A percentile compares a stretch with the other conserved stretches of the same genome.
Evolutionary conservation across 176 grass and related monocot genomes (phyloP).

Genomic region (Carex pumila): DNA sequence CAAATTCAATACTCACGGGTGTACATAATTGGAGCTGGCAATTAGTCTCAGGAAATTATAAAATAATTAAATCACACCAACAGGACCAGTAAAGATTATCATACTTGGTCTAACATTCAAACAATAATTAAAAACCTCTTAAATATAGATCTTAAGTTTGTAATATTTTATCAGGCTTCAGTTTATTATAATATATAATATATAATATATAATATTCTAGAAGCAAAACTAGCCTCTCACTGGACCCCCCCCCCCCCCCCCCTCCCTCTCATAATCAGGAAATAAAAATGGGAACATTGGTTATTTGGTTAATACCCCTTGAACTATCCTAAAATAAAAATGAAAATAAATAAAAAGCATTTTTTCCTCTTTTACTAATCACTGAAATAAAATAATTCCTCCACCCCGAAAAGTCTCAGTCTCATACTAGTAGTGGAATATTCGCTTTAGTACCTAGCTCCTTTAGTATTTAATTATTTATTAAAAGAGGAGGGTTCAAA

Average conservation of each 20-base stretch:
- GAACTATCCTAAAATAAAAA: background rate
- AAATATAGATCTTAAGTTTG: slow-evolving; percentile 12
- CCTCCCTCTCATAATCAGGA: background rate
- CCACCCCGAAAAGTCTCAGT: background rate
- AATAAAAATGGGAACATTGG: background rate
- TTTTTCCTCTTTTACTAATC: background rate
- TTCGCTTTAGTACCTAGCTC: background rate
- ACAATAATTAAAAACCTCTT: slow-evolving; percentile 18
- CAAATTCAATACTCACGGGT: background rate
- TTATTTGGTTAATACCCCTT: background rate
- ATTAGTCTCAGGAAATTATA: background rate
- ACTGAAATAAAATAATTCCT: background rate
- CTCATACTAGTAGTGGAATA: background rate
- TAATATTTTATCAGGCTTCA: slow-evolving; percentile 10
- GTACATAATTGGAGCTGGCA: background rate
- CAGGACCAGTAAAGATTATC: background rate
- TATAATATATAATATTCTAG: slow-evolving; percentile 9
- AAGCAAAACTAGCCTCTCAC: background rate
- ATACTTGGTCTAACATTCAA: background rate
- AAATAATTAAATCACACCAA: background rate
- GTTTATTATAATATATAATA: background rate
- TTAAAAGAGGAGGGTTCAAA: too few species aligned
- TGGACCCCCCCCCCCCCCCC: background rate
- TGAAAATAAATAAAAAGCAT: background rate
- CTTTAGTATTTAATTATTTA: background rate